Conservation (phyloP, 306 rosid species). For the Fragaria nilgerrensis region DNA sequence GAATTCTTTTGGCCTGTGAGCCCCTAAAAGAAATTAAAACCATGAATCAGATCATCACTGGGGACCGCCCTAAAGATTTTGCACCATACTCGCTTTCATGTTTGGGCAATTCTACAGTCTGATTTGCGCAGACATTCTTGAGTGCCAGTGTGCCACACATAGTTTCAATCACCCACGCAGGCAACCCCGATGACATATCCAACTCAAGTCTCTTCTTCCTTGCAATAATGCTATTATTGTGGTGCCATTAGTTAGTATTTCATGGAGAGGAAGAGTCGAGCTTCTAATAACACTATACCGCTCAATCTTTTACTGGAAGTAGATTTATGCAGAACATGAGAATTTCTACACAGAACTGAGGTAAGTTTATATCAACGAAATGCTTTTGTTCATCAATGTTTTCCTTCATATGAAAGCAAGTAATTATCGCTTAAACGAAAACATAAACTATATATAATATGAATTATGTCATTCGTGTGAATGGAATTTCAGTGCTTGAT, state of each 20-base stretch:
- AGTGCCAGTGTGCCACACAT: neutral
- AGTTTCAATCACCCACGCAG: constrained; percentile 4
- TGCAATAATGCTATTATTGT: neutral
- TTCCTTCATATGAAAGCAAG: neutral
- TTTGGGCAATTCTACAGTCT: constrained; percentile 7
- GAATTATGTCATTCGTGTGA: neutral
- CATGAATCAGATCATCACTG: constrained; percentile 1
- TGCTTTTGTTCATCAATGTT: neutral
- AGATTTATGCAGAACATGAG: neutral
- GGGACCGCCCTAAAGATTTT: constrained; percentile 12
- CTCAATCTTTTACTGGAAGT: too few species aligned
- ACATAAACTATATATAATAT: neutral
- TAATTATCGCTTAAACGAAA: neutral
- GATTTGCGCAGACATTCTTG: constrained; percentile 13
- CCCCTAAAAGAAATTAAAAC: neutral
- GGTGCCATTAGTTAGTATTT: neutral
- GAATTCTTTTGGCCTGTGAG: constrained; percentile 6
- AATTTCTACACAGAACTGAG: neutral
- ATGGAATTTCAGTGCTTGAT: neutral
- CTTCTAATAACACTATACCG: neutral
- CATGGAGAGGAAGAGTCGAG: neutral
- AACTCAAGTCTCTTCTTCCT: neutral
- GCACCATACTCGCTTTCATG: neutral
- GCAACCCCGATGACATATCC: neutral
- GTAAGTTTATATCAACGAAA: neutral